Conservation (phyloP, 768 basidiomycete species). For the Rhizopogon sp. region DNA sequence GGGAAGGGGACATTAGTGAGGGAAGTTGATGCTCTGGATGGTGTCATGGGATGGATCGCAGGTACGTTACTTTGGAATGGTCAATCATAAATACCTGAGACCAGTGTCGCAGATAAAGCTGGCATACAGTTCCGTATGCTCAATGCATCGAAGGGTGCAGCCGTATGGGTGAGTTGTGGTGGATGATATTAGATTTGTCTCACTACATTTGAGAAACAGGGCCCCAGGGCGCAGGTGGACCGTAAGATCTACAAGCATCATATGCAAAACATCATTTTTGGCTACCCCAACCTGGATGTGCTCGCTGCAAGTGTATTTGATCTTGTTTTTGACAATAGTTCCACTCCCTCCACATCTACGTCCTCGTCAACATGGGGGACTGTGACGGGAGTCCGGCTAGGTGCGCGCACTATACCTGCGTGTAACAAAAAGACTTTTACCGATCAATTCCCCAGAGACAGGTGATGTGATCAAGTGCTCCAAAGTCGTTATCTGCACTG, state of each 20-base stretch:
- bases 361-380: constrained; percentile 40
- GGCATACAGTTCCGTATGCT: constrained; percentile 87
- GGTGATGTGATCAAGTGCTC: constrained; percentile 74
- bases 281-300: constrained; percentile 67
- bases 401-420: constrained; percentile 28
- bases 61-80: constrained; percentile 38
- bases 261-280: constrained; percentile 67
- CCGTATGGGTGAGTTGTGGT: constrained; percentile 71
- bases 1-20: constrained; percentile 91
- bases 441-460: constrained; percentile 40
- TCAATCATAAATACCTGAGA: background rate
- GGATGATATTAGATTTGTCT: no score
- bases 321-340: constrained; percentile 56
- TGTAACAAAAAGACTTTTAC: background rate
- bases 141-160: constrained; percentile 82
- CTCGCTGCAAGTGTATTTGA: constrained; percentile 75
- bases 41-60: constrained; percentile 77
- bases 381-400: constrained; percentile 63
- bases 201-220: constrained; percentile 37
- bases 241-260: constrained; percentile 75
- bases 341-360: constrained; percentile 17
- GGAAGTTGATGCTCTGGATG: constrained; percentile 88
- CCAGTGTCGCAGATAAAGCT: constrained; percentile 59
- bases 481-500: constrained; percentile 84
- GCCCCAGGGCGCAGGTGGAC: constrained; percentile 87